Conservation (phyloP, 768 basidiomycete genomes). For the Phanerodontia chrysosporium region DNA sequence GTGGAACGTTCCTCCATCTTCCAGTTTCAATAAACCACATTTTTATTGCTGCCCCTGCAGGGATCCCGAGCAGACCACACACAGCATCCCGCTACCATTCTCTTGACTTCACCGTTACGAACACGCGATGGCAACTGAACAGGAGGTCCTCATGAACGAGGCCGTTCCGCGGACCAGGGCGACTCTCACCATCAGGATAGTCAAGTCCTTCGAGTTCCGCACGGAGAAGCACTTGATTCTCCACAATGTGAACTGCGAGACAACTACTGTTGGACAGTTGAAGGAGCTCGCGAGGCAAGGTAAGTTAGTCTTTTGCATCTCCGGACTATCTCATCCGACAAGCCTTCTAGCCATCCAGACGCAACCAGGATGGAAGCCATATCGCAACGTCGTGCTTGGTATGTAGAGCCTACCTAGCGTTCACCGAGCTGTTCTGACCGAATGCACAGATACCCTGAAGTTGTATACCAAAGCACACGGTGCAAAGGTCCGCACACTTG, state of each 20-base stretch:
- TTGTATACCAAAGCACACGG: conserved; percentile 94
- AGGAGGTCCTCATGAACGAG: conserved; percentile 55
- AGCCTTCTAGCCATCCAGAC: conserved; percentile 79
- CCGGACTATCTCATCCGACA: not conserved
- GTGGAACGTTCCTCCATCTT: not conserved
- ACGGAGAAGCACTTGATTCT: conserved; percentile 87
- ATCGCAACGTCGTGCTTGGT: conserved; percentile 71
- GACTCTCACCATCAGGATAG: conserved; percentile 85
- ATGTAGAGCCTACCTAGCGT: conserved; percentile 10
- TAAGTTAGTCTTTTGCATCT: conserved; percentile 24
- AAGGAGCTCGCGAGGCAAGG: conserved; percentile 70
- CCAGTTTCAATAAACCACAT: not conserved
- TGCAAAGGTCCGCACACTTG: conserved; percentile 64
- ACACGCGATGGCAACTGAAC: conserved; percentile 18
- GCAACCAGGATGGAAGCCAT: conserved; percentile 85
- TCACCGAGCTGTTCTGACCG: not conserved
- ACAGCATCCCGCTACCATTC: not conserved
- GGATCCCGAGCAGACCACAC: not conserved
- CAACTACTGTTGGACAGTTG: conserved; percentile 72
- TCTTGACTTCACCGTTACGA: not conserved
- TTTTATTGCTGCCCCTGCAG: not conserved
- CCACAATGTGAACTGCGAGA: conserved; percentile 73
- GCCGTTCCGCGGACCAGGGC: conserved; percentile 68
- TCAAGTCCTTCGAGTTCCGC: conserved; percentile 92
- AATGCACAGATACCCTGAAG: conserved; percentile 78